Base-by-base conservation (phyloP, 768 basidiomycete species). In the Rossbeevera mucosa region DNA sequence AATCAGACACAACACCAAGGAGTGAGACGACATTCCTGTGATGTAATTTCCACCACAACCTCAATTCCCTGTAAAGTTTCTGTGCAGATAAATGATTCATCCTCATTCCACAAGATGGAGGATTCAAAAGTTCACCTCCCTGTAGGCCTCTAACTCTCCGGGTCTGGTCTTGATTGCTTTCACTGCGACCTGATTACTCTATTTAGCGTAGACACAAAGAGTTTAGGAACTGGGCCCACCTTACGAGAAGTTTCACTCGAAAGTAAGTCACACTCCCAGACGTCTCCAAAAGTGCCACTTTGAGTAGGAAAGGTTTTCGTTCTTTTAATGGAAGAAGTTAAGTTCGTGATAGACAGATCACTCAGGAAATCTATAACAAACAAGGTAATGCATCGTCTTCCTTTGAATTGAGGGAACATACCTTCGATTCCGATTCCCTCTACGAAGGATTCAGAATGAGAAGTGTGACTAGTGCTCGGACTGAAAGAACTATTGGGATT, bases 41-140 rank as follows among this genome's bases (percentile, higher is more conserved):
- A n/a, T 9, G 41, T 22, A 64, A 21, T 18, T 21, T 36, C 16
- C 4, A 43, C 64, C 61, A 64, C 3, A 66, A 21, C 28, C 4
- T 60, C 21, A 65, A 16, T 48, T 73, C 72, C 20, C 69, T 67
- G n/a, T 57, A 60, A n/a, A 71, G 54, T 47, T 47, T 58, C 63
- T 64, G 31, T 42, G 30, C 5, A n/a, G 30, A 21, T 24, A 30
- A 18, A 18, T 38, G 5, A 12, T 21, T 6, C 1, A 28, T 36
- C 25, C 18, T 26, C 7, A 30, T 30, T 36, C 28, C n/a, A 40
- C 20, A 29, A 26, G 30, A 30, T 31, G 1, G 13, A 6, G 16
- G 8, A 24, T 5, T 50, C 6, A 2, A 9, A 20, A 16, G 9
- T 12, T 21, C 49, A 65, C 63, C 57, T 57, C 65, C 41, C 56